These are phyloP conservation scores for Emericellopsis terricola DNA, from an alignment of 495 filamentous ascomycete genomes.

Conservation along the genomic window DNA sequence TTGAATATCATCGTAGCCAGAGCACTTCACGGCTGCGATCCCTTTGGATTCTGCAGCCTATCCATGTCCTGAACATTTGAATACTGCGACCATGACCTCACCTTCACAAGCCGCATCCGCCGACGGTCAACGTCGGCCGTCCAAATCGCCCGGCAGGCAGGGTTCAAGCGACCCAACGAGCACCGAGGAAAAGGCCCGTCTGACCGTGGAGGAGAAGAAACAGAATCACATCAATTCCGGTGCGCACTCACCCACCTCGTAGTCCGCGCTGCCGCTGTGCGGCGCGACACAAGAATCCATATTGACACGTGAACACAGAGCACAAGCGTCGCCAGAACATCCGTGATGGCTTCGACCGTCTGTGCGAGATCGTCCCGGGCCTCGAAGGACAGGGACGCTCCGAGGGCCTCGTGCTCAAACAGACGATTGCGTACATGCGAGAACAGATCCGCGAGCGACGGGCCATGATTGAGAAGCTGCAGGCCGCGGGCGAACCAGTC, in stretches of 20 bases:
- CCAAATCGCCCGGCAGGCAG: too few relatives aligned
- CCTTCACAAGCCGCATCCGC: not conserved
- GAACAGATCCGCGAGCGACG: conserved; percentile 42
- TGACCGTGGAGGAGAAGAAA: conserved; percentile 73
- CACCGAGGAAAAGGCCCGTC: conserved; percentile 42
- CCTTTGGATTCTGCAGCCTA: too few relatives aligned
- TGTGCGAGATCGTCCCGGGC: conserved; percentile 70
- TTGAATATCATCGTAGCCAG: too few relatives aligned
- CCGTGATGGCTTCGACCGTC: conserved; percentile 66
- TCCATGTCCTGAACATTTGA: too few relatives aligned
- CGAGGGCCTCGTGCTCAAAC: conserved; percentile 65
- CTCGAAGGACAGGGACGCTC: conserved; percentile 69
- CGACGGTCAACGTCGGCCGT: not conserved
- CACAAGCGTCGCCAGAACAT: conserved; percentile 80
- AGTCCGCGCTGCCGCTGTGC: not conserved
- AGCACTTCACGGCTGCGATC: too few relatives aligned
- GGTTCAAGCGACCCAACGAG: conserved; percentile 1
- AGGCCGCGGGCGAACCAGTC: conserved; percentile 8
- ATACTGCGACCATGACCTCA: not conserved
- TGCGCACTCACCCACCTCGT: conserved; percentile 4
- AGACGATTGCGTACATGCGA: conserved; percentile 55
- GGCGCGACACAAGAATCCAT: not conserved
- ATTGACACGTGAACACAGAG: too few relatives aligned
- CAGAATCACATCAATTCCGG: conserved; percentile 66
- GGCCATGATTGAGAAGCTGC: conserved; percentile 27